Percentiles rank a stretch among this genome's conserved stretches.
phyloP scores from a whole-genome alignment of 2,329 filamentous ascomycete species.

The Aspergillus sergii region DNA sequence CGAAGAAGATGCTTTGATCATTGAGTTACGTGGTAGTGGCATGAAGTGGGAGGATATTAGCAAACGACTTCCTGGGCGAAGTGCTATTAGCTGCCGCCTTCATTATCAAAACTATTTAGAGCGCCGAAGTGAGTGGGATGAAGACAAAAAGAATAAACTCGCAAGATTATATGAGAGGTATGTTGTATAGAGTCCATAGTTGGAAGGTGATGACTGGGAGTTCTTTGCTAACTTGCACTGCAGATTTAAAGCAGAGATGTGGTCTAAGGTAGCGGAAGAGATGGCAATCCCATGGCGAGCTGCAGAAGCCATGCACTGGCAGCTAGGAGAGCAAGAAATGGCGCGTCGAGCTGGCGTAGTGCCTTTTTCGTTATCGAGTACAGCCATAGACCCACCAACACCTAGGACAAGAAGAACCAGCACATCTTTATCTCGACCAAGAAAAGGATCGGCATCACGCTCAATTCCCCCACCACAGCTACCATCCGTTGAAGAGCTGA shows the following conservation, averaged over 20 bases:
- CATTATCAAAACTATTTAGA: constrained; percentile 98
- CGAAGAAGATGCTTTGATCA: constrained; percentile 91
- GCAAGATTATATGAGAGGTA: constrained; percentile 94
- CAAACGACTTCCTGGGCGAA: constrained; percentile 84
- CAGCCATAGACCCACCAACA: constrained; percentile 53
- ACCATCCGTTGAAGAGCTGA: constrained; percentile 50
- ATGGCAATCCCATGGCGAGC: constrained; percentile 95
- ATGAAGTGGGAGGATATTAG: constrained; percentile 99
- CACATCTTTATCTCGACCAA: constrained; percentile 41
- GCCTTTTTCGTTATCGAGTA: constrained; percentile 72
- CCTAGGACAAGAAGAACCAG: constrained; percentile 41
- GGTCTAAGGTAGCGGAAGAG: constrained; percentile 92
- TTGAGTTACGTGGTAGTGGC: constrained; percentile 82
- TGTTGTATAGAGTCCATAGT: constrained; percentile 31
- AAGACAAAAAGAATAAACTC: constrained; percentile 96
- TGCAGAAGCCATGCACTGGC: constrained; percentile 98
- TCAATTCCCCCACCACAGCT: constrained; percentile 41
- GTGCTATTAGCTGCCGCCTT: constrained; percentile 88
- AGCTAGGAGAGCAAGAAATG: constrained; percentile 92
- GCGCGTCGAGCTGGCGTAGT: constrained; percentile 85
- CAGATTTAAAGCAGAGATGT: constrained; percentile 98
- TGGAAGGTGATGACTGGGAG: not conserved
- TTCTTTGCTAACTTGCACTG: constrained; percentile 13
- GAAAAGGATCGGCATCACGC: constrained; percentile 43
- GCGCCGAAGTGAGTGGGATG: constrained; percentile 90